Evolutionary conservation across 768 basidiomycete species (phyloP), one percentile per base, ranked within the genome.

Genomic region (Mycena galericulata): DNA sequence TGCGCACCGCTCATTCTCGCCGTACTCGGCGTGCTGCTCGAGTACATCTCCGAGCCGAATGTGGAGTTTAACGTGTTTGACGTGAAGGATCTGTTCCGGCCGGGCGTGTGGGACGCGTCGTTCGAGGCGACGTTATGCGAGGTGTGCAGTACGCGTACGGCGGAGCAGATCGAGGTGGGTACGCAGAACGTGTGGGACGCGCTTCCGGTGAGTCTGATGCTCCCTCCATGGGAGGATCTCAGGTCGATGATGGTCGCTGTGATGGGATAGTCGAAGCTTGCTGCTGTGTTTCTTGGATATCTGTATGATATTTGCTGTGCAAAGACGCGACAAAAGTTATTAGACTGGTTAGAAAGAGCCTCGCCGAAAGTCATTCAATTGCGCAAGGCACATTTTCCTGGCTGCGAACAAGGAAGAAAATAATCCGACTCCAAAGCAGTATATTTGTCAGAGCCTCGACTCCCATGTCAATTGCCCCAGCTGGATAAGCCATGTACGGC

Each of bases 41-140:
- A 57, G 55, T 46, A 40, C 17, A 43, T 65, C 18, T 46, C 46
- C 4, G 38, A 65, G 22, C 11, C 50, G 2, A 45, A 50, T 14
- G 57, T 51, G 46, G 63, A 65, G 47, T 65, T 57, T 38, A 65
- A 65, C 24, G 57, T 57, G 8, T 65, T 65, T 14, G 63, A 65
- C 20, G 46, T 65, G 26, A 65, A 57, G 55, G 63, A 65, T 38
- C 26, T 65, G 11, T 65, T 65, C 14, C 24, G 47, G 38, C 63
- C 63, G 1, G 24, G 47, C 10, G 20, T 65, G 14, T 65, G 54
- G 55, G 46, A 36, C 27, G 55, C 22, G 4, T 46, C 27, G 4
- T 17, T 57, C 4, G 55, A 54, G 14, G 26, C 36, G 46, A 55
- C 63, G 26, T 45, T 65, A 22, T 65, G 63, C 10, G n/a, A 18